Base-by-base conservation (phyloP, 805 yeast genomes). In the Nematodospora valgi region DNA sequence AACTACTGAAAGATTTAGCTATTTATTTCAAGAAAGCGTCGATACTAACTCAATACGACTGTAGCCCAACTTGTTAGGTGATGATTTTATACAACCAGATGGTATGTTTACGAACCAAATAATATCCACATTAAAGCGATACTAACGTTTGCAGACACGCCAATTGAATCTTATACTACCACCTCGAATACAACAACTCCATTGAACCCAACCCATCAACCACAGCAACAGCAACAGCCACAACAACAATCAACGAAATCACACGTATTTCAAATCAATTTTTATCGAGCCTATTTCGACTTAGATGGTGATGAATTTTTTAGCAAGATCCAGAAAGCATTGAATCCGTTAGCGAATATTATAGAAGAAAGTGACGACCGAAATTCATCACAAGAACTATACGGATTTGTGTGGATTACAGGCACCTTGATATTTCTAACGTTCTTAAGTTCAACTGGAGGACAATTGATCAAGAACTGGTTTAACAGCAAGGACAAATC, bases 331-430 rank as follows among this genome's bases (percentile, higher is more conserved):
- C 51, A 65, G 16, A 52, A 67, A 37, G 77, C 88, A 0, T 44
- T 81, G 26, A 81, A 83, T 46, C 84, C 89, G 12, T 45, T 70
- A 26, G 32, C 27, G 4, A 30, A 28, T 9, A 35, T 32, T 6
- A 51, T 56, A 11, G 48, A 51, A 18, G 46, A 49, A 12, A 51
- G 48, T 6, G 65, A 56, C 22, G 65, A 67, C 30, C 6, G 12
- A 11, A 17, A 27, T 6, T 68, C 68, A 25, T 66, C 68, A 11
- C 52, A 61, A 1, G 98, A 89, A 50, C 61, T 89, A 35, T 91
- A 87, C 56, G 96, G 96, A 0, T 83, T 94, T 6, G 65, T 87
- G 13, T 89, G 98, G 98, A 79, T 89, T 28, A 84, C 91, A 9
- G 87, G 88, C 0, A 82, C 95, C 0, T 75, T 86, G 32, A 77